A percentile compares a stretch with the other conserved stretches of the same genome.
Evolutionary conservation across 345 rosid species (phyloP).

Genomic region (Lagerstroemia speciosa): DNA sequence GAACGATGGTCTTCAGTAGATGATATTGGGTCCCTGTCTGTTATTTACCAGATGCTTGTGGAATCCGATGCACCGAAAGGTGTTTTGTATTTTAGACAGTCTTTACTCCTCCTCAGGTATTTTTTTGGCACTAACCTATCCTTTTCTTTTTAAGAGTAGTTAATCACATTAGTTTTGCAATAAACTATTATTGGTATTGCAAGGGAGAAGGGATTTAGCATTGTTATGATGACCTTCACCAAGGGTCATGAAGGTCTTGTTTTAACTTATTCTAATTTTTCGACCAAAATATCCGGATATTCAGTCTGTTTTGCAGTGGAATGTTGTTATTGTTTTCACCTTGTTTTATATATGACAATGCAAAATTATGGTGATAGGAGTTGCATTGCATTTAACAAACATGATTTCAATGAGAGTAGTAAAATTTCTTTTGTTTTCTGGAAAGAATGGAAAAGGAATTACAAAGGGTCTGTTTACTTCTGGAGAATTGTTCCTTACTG

Average conservation of each 20-base stretch:
- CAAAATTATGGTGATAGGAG: neutral
- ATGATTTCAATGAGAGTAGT: neutral
- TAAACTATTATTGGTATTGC: neutral
- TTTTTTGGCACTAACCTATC: neutral
- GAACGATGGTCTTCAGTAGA: constrained; percentile 96
- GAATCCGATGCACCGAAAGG: constrained; percentile 92
- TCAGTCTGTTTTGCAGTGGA: neutral
- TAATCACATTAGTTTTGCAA: neutral
- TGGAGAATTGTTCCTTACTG: too few species aligned
- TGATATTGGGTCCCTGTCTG: constrained; percentile 95
- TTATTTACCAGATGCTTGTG: constrained; percentile 92
- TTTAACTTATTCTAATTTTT: neutral
- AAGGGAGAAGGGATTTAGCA: neutral
- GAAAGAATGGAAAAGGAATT: neutral
- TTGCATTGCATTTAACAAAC: neutral
- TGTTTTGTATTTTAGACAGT: constrained; percentile 86
- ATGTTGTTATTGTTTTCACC: neutral
- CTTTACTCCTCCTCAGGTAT: constrained; percentile 89
- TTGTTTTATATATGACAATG: neutral
- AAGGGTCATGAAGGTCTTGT: neutral
- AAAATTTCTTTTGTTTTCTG: neutral
- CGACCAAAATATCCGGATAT: neutral
- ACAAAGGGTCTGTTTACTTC: too few species aligned
- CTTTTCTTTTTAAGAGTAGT: neutral
- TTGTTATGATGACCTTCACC: neutral